phyloP scores from a whole-genome alignment of 306 rosid genomes.

The Fragaria nilgerrensis region DNA sequence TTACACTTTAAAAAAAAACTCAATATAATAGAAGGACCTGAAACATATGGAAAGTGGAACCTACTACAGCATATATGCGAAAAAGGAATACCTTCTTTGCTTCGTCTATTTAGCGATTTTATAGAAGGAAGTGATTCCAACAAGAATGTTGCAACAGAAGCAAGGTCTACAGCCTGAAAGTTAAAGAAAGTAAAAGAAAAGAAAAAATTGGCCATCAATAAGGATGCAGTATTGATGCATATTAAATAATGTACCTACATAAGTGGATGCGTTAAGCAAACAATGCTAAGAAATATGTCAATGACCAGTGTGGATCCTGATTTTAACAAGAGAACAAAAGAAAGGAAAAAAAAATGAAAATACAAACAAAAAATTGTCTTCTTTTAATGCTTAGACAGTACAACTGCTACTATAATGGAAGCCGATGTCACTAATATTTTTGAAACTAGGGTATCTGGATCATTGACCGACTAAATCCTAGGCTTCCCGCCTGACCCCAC shows the following conservation, averaged over 20 bases:
- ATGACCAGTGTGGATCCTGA: background rate
- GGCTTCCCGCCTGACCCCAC: no score
- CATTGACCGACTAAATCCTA: no score
- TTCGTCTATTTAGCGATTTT: constrained; percentile 42
- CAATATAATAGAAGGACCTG: constrained; percentile 9
- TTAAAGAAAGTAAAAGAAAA: background rate
- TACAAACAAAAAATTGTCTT: no score
- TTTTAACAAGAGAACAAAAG: background rate
- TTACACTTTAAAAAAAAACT: constrained; percentile 9
- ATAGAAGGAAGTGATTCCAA: constrained; percentile 77
- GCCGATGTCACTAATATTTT: no score
- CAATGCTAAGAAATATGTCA: background rate
- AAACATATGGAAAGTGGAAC: background rate
- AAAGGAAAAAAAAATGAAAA: background rate
- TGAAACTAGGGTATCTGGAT: no score
- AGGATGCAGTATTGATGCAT: background rate
- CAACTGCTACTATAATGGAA: background rate
- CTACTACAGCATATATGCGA: background rate
- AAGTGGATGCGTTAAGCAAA: background rate
- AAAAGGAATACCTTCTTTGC: constrained; percentile 51
- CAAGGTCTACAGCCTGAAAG: constrained; percentile 80
- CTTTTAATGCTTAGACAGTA: background rate
- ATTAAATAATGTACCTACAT: background rate
- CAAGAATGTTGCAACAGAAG: constrained; percentile 71
- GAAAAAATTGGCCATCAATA: background rate